Evolutionary conservation across 352 stramenopile species (phyloP).

Genomic region (Thalassiosira hispida): DNA sequence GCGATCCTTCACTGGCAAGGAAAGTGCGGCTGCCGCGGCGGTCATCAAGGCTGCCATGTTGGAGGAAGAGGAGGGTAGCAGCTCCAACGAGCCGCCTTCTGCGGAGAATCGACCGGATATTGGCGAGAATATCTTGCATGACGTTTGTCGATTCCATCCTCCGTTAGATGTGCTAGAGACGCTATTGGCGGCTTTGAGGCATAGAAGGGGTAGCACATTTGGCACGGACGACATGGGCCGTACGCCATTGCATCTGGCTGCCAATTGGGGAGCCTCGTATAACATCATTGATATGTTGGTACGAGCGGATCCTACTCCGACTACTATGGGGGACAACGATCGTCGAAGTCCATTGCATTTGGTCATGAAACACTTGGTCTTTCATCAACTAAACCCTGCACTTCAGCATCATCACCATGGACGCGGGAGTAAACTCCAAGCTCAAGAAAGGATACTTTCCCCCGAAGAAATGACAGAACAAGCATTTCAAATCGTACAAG

Average conservation of each 20-base stretch:
- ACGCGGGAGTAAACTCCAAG: neutral
- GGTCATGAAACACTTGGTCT: slow-evolving; percentile 20
- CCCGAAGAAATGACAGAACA: slow-evolving; percentile 7
- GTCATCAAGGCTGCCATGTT: slow-evolving; percentile 29
- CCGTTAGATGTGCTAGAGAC: slow-evolving; percentile 42
- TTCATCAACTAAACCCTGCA: slow-evolving; percentile 5
- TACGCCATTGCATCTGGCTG: slow-evolving; percentile 46
- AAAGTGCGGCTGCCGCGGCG: slow-evolving; percentile 27
- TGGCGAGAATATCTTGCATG: slow-evolving; percentile 49
- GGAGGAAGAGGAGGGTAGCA: slow-evolving; percentile 13
- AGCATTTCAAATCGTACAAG: slow-evolving; percentile 5
- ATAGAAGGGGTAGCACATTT: slow-evolving; percentile 21
- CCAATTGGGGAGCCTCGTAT: slow-evolving; percentile 14
- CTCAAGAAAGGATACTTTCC: neutral
- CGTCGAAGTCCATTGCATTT: slow-evolving; percentile 44
- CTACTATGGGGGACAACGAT: slow-evolving; percentile 33
- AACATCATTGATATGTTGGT: slow-evolving; percentile 33
- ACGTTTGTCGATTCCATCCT: slow-evolving; percentile 35
- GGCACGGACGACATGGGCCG: slow-evolving; percentile 23
- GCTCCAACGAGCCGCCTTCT: neutral
- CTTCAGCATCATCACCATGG: neutral
- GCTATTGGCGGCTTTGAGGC: slow-evolving; percentile 15
- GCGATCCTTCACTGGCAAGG: slow-evolving; percentile 37
- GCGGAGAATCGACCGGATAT: slow-evolving; percentile 1
- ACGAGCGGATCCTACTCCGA: slow-evolving; percentile 29